Percentiles rank a stretch among this genome's conserved stretches.
phyloP scores from a whole-genome alignment of 768 basidiomycete genomes.

The Rhodotorula diobovata region DNA sequence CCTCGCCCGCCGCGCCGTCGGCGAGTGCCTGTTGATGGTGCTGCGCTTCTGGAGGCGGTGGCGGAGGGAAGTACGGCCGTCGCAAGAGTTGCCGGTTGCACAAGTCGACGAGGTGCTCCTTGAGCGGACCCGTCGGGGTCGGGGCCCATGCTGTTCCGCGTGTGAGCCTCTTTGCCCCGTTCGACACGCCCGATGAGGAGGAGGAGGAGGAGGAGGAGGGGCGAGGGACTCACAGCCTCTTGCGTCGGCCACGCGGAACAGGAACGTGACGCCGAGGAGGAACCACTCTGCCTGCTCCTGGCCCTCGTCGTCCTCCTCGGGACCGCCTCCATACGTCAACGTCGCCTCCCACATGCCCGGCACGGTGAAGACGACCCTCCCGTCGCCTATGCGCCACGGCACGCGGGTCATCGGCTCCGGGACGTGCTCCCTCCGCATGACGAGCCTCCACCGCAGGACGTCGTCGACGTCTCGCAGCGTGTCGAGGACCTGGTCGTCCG shows the following conservation, averaged over 20 bases:
- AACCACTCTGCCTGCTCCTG: constrained; percentile 66
- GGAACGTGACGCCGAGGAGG: constrained; percentile 54
- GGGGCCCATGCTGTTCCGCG: constrained; percentile 27
- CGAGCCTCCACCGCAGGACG: constrained; percentile 70
- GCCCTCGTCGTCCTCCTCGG: background rate
- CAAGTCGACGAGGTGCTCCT: constrained; percentile 39
- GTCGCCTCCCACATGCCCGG: constrained; percentile 69
- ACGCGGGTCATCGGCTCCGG: constrained; percentile 67
- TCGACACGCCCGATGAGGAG: too few relatives aligned
- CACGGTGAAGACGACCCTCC: constrained; percentile 71
- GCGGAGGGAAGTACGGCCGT: constrained; percentile 4
- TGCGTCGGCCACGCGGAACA: constrained; percentile 55
- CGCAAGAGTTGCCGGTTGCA: constrained; percentile 40
- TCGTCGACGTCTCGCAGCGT: constrained; percentile 70
- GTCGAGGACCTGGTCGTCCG: constrained; percentile 60
- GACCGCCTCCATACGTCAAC: constrained; percentile 62
- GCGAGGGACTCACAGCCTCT: constrained; percentile 41
- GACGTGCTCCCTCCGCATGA: constrained; percentile 65
- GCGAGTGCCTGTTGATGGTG: background rate
- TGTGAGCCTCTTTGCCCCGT: too few relatives aligned
- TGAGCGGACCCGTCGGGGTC: constrained; percentile 33
- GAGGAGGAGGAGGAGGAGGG: background rate
- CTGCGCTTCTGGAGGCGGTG: background rate
- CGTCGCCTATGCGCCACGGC: constrained; percentile 63
- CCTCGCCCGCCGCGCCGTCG: background rate